These are phyloP conservation scores for Agarophyton chilense DNA, from an alignment of 23 red algal genomes.

Conservation along the genomic window DNA sequence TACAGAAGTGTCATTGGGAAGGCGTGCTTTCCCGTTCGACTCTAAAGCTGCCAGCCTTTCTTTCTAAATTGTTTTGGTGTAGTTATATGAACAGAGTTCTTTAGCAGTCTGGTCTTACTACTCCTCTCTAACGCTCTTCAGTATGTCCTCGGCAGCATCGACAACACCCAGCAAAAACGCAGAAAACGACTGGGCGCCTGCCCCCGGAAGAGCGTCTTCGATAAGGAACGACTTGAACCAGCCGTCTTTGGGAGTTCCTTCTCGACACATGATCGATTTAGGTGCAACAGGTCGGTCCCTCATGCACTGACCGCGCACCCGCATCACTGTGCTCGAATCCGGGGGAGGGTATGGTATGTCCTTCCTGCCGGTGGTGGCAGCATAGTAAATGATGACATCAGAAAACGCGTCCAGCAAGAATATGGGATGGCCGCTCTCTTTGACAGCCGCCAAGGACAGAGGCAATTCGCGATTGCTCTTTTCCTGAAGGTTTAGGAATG, in stretches of 20 bases:
- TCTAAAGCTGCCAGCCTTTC: too few relatives aligned
- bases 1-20: neutral
- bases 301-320: constrained; percentile 6
- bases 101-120: neutral
- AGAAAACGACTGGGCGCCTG: constrained; percentile 51
- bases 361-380: neutral
- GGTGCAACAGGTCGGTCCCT: constrained; percentile 53
- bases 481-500: constrained; percentile 57
- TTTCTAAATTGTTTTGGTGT: neutral
- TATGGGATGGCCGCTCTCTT: constrained; percentile 54
- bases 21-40: neutral
- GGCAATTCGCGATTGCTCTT: constrained; percentile 28
- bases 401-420: constrained; percentile 71
- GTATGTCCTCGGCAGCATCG: constrained; percentile 42
- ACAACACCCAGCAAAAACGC: constrained; percentile 43
- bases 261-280: constrained; percentile 28
- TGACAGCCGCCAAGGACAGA: constrained; percentile 43
- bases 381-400: constrained; percentile 55
- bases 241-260: constrained; percentile 61
- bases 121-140: neutral
- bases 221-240: constrained; percentile 73
- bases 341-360: constrained; percentile 51
- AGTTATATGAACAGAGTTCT: neutral
- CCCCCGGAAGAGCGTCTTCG: constrained; percentile 31
- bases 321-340: constrained; percentile 55